These are phyloP conservation scores for Periconia digitata DNA, from an alignment of 2,329 filamentous ascomycete genomes.

Conservation along the genomic window DNA sequence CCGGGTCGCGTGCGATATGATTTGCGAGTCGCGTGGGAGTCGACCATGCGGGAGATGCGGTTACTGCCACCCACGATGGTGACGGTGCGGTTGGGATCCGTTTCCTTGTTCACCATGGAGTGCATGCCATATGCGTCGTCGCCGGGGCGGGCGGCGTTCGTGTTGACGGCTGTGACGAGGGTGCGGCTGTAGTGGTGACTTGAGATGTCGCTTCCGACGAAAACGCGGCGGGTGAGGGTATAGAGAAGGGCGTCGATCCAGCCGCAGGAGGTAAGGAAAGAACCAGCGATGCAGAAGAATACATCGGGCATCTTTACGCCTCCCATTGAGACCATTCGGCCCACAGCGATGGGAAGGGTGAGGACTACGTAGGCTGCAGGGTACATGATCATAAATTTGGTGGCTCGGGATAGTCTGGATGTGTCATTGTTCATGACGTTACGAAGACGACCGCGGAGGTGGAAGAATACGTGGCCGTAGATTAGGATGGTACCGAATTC, in stretches of 20 bases:
- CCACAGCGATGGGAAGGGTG: conserved; percentile 63
- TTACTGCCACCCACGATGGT: conserved; percentile 39
- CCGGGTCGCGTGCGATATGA: conserved; percentile 16
- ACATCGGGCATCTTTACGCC: conserved; percentile 49
- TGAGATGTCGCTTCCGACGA: conserved; percentile 37
- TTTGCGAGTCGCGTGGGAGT: conserved; percentile 10
- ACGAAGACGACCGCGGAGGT: conserved; percentile 49
- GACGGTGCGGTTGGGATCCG: conserved; percentile 29
- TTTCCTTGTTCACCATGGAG: conserved; percentile 28
- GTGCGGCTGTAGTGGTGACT: conserved; percentile 26
- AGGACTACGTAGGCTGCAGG: conserved; percentile 68
- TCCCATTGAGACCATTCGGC: conserved; percentile 43
- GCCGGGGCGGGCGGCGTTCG: conserved; percentile 29
- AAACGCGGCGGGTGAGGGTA: conserved; percentile 44
- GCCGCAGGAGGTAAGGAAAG: conserved; percentile 55
- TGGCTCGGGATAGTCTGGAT: conserved; percentile 43
- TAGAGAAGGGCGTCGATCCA: conserved; percentile 50
- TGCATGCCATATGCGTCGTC: conserved; percentile 29
- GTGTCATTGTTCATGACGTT: conserved; percentile 39
- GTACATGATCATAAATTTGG: conserved; percentile 65
- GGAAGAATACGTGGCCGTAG: conserved; percentile 53
- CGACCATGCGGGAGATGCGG: conserved; percentile 30
- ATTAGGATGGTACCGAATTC: conserved; percentile 55
- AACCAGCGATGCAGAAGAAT: conserved; percentile 62
- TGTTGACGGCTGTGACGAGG: conserved; percentile 18